A percentile compares a stretch with the other conserved stretches of the same genome.
Conservation (phyloP, 768 basidiomycete genomes). For the Termitomyces eurrhizus region DNA sequence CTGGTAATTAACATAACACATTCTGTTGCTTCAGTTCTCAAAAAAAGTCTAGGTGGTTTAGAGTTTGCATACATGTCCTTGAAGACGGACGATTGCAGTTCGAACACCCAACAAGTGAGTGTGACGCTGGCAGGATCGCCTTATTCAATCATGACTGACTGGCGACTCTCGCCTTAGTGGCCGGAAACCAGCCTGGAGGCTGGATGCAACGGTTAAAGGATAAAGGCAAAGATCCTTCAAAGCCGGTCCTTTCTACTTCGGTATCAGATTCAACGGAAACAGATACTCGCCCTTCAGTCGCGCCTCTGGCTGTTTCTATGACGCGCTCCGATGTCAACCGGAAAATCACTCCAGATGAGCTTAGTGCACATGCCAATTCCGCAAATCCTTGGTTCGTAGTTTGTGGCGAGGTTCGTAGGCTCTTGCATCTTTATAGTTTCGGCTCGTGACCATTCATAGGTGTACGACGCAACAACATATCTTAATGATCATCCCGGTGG, state of each 20-base stretch:
- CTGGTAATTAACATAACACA: constrained; percentile 31
- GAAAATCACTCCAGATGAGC: constrained; percentile 12
- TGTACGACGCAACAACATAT: constrained; percentile 50
- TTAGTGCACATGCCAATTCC: neutral
- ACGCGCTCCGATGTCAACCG: constrained; percentile 41
- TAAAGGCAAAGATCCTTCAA: constrained; percentile 37
- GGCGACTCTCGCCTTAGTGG: constrained; percentile 17
- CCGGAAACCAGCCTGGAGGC: constrained; percentile 42
- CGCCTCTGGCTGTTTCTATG: constrained; percentile 28
- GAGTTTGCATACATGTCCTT: constrained; percentile 41
- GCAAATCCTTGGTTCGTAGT: constrained; percentile 4
- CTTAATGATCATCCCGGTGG: constrained; percentile 59
- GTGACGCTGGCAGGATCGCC: neutral
- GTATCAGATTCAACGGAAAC: neutral
- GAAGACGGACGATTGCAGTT: constrained; percentile 36
- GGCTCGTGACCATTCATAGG: constrained; percentile 16
- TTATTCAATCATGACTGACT: neutral
- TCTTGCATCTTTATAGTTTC: neutral
- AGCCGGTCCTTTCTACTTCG: constrained; percentile 32
- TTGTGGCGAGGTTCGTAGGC: neutral
- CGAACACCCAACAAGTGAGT: constrained; percentile 51
- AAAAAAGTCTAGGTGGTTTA: constrained; percentile 45
- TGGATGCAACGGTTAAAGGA: constrained; percentile 63
- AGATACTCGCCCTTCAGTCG: constrained; percentile 11
- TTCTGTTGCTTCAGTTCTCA: neutral